A percentile compares a stretch with the other conserved stretches of the same genome.
phyloP scores from a whole-genome alignment of 2,329 filamentous ascomycete genomes.

The Epichloe typhina region DNA sequence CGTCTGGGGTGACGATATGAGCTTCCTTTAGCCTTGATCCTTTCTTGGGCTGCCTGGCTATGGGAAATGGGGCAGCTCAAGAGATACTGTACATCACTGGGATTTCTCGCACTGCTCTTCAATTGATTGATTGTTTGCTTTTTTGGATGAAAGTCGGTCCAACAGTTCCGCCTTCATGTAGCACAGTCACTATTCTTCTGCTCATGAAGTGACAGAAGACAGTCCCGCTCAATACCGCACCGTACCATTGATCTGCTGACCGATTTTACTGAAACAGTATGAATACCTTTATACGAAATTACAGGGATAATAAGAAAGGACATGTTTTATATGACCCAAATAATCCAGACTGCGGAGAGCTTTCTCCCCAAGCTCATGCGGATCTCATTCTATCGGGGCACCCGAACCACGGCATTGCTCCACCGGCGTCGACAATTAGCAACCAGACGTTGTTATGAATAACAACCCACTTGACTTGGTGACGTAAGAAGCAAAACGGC shows the following conservation, averaged over 20 bases:
- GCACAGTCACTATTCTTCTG: neutral
- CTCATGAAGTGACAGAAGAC: neutral
- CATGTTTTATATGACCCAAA: no score
- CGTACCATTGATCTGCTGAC: neutral
- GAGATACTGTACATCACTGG: neutral
- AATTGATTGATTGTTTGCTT: neutral
- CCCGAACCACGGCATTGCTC: no score
- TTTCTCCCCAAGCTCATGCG: neutral
- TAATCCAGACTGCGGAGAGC: neutral
- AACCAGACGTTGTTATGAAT: no score
- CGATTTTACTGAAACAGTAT: neutral
- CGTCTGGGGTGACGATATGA: constrained; percentile 18
- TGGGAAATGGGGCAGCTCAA: neutral
- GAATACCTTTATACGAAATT: no score
- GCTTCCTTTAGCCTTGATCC: constrained; percentile 10
- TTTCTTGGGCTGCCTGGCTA: neutral
- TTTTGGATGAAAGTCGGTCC: neutral
- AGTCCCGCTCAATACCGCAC: neutral
- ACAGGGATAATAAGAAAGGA: no score
- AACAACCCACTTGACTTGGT: no score
- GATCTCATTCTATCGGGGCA: neutral
- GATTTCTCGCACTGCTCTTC: neutral
- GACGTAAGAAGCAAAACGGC: no score
- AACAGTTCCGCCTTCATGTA: neutral
- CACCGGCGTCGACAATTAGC: no score